A percentile compares a stretch with the other conserved stretches of the same genome.
phyloP scores from a whole-genome alignment of 441 rosid genomes.

The Arabidopsis hybrid region DNA sequence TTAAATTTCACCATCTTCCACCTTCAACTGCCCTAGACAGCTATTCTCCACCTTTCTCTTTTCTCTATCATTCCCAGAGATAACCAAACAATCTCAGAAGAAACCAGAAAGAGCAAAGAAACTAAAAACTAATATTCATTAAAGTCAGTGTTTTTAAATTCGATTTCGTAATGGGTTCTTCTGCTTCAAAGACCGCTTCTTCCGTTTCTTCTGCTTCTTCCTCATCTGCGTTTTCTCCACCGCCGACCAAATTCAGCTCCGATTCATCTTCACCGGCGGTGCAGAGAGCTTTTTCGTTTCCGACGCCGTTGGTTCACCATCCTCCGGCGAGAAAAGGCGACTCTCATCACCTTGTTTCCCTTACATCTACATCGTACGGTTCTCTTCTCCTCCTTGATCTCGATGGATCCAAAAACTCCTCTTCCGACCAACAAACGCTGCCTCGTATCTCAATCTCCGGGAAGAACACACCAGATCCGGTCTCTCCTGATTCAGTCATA shows the following conservation, averaged over 20 bases:
- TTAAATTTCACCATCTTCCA: slow-evolving; percentile 48
- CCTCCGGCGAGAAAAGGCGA: slow-evolving; percentile 87
- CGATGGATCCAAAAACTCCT: slow-evolving; percentile 36
- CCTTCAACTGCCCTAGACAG: slow-evolving; percentile 56
- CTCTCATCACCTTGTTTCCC: slow-evolving; percentile 84
- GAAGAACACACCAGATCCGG: slow-evolving; percentile 38
- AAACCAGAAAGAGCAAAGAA: neutral
- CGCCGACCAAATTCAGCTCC: slow-evolving; percentile 39
- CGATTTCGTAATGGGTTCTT: slow-evolving; percentile 64
- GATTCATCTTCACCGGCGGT: slow-evolving; percentile 49
- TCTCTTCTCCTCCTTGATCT: slow-evolving; percentile 67
- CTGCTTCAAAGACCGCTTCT: slow-evolving; percentile 65
- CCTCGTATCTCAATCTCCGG: slow-evolving; percentile 37
- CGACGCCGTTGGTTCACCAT: slow-evolving; percentile 84
- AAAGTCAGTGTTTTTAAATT: too few species aligned
- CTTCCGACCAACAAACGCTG: slow-evolving; percentile 42
- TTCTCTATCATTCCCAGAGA: slow-evolving; percentile 22
- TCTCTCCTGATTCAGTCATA: slow-evolving; percentile 80
- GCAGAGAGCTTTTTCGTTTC: slow-evolving; percentile 64
- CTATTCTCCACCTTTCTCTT: slow-evolving; percentile 52
- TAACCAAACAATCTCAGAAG: slow-evolving; percentile 1
- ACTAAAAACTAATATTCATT: neutral
- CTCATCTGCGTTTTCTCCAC: slow-evolving; percentile 34
- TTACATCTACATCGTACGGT: slow-evolving; percentile 88
- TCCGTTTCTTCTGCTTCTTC: slow-evolving; percentile 44